Evolutionary conservation across 176 grass and related monocot species (phyloP), one percentile per base, ranked within the genome.

Genomic region (Eragrostis curvula): DNA sequence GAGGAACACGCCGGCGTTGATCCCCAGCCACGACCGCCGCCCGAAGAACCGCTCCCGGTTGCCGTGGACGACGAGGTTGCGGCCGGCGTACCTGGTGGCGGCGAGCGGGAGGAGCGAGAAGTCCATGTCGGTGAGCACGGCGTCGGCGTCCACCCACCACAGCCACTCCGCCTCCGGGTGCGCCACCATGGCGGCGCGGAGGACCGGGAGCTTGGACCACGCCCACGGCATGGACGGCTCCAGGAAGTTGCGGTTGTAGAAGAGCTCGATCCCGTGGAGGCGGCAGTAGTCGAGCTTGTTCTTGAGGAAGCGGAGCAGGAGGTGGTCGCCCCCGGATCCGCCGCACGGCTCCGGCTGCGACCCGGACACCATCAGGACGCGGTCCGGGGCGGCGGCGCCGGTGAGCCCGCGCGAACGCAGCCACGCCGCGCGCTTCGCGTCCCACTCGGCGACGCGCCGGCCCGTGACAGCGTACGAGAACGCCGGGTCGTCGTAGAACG

Each of bases 211-310:
- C 83, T 97, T 97, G 8, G 92, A 80, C 94, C 87, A 97, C 87
- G 77, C 92, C 12, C 76, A 59, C 28, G n/a, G 9, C 94, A 97
- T 97, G 29, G 14, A 6, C 3, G 89, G 87, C 50, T 97, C 78
- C 8, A 94, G 87, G 0, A 89, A 68, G 12, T 76, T 92, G 0
- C 27, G 87, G 85, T 90, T 97, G 87, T 97, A 94, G 55, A 94
- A 56, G 20, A 97, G 83, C 73, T 94, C 75, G 6, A 97, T 36
- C 10, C 76, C 76, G 57, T 94, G 89, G 67, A 91, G 81, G 13
- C 94, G 91, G 82, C 87, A 92, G 85, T 97, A 97, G 72, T 97
- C 94, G 16, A 90, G 17, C 79, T 97, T 97, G 79, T 97, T 97
- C 86, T 97, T 97, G 68, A 97, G 85, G 46, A 91, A 86, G 12